phyloP scores from a whole-genome alignment of 352 stramenopile genomes.

The Saprolegnia parasitica region DNA sequence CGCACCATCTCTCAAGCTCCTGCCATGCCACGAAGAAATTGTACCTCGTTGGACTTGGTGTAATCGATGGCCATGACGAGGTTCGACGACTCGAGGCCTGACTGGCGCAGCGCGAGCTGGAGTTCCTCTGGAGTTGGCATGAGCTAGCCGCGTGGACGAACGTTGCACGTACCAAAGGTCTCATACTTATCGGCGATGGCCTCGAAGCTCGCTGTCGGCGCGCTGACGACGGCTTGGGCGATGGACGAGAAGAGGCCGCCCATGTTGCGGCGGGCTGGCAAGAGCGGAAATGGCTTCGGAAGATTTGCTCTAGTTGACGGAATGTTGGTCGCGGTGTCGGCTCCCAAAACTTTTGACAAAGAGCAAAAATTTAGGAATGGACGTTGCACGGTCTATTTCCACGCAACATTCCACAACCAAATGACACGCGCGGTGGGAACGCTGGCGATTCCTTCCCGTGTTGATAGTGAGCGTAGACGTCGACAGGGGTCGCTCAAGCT shows the following conservation, averaged over 20 bases:
- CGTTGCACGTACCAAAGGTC: slow-evolving; percentile 36
- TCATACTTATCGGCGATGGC: slow-evolving; percentile 52
- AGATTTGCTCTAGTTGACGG: no score
- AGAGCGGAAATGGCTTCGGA: not conserved
- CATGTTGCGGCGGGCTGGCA: not conserved
- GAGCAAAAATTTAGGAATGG: no score
- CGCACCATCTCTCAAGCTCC: not conserved
- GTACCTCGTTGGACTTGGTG: slow-evolving; percentile 55
- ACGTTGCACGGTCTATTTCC: no score
- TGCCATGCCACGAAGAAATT: not conserved
- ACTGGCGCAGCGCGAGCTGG: slow-evolving; percentile 43
- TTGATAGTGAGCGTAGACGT: no score
- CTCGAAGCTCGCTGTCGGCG: slow-evolving; percentile 30
- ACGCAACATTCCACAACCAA: no score
- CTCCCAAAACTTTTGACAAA: no score
- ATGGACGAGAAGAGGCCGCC: not conserved
- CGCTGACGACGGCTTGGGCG: not conserved
- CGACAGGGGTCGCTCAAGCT: no score
- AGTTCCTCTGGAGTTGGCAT: slow-evolving; percentile 43
- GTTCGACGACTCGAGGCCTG: slow-evolving; percentile 63
- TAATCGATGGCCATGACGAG: slow-evolving; percentile 64
- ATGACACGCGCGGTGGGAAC: no score
- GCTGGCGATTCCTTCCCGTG: no score
- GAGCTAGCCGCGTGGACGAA: no score
- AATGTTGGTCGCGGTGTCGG: no score